Base-by-base conservation (phyloP, 169 alveolate species). In the Eimeria tenella region DNA sequence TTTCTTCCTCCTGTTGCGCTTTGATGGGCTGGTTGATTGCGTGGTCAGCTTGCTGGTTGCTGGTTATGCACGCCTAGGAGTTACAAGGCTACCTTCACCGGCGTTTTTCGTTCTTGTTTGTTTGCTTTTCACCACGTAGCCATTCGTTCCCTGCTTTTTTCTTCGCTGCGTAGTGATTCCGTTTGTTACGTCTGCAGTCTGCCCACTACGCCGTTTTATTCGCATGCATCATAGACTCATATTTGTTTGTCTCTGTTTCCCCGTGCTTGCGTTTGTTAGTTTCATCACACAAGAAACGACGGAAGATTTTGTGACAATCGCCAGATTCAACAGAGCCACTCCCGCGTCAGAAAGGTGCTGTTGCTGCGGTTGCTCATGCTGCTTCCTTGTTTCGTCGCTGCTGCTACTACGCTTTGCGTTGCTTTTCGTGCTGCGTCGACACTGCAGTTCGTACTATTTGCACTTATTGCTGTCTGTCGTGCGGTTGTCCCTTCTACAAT, bases 281-380 rank as follows among this genome's bases (percentile, higher is more conserved):
- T 71, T n/a, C 23, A 23, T 71, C 15, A 21, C 82, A 8, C 82
- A 71, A 5, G 82, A 71, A 5, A 71, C 82, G n/a, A 71, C 82
- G 49, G 82, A 71, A 71, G 82, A 71, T 13, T 71, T 21, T 21
- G 55, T 71, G 53, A 71, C 82, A 50, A 71, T 71, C 23, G 82
- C 82, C 0, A 25, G 82, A 25, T 71, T 71, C 52, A 71, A 71
- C 49, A 25, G 49, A 71, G 82, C 82, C 7, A 71, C 82, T 5
- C 82, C 82, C 23, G 55, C 55, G 0, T 6, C 82, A 25, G 82
- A 21, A 8, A 71, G 82, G 82, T 31, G 17, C 50, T 21, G 15
- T 17, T 68, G 8, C 25, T 5, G 8, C 25, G 0, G 49, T 2
- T 68, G 50, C 25, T 68, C 8, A 5, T 21, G 6, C 25, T 5